phyloP scores from a whole-genome alignment of 1,139 yeast species.

The Suhomyces bokatorum region DNA sequence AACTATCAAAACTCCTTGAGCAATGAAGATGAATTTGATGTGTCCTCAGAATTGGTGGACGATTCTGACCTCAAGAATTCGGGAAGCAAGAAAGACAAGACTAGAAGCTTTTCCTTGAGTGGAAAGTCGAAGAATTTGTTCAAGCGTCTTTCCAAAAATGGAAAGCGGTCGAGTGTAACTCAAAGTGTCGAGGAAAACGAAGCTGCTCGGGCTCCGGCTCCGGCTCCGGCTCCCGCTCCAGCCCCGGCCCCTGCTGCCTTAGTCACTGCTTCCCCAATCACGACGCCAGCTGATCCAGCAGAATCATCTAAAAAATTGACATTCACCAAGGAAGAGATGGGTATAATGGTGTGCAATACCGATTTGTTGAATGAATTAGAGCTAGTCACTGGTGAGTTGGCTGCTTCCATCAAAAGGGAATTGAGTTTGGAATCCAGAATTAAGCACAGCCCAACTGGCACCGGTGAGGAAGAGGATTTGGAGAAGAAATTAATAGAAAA shows the following conservation, averaged over 20 bases:
- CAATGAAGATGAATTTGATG: constrained; percentile 3
- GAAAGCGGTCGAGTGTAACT: constrained; percentile 6
- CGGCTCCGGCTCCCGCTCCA: background rate
- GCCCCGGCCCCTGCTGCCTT: background rate
- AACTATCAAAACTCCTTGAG: constrained; percentile 9
- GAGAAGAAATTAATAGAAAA: constrained; percentile 40
- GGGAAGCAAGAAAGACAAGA: constrained; percentile 19
- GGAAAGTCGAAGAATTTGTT: constrained; percentile 35
- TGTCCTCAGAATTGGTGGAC: constrained; percentile 5
- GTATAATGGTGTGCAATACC: constrained; percentile 59
- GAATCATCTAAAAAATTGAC: constrained; percentile 14
- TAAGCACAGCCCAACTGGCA: constrained; percentile 15
- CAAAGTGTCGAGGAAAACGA: constrained; percentile 20
- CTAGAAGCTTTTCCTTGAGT: constrained; percentile 28
- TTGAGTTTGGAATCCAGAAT: constrained; percentile 53
- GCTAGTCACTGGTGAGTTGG: constrained; percentile 68
- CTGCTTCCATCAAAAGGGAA: constrained; percentile 69
- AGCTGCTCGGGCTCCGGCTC: background rate
- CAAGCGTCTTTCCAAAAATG: constrained; percentile 35
- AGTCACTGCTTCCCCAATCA: background rate
- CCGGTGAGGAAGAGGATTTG: constrained; percentile 10
- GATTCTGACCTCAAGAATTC: constrained; percentile 8
- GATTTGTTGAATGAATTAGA: constrained; percentile 63
- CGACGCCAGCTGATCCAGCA: background rate
- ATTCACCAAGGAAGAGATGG: constrained; percentile 61